A percentile compares a stretch with the other conserved stretches of the same genome.
Evolutionary conservation across 495 filamentous ascomycete species (phyloP).

Genomic region (Penicillium angulare): DNA sequence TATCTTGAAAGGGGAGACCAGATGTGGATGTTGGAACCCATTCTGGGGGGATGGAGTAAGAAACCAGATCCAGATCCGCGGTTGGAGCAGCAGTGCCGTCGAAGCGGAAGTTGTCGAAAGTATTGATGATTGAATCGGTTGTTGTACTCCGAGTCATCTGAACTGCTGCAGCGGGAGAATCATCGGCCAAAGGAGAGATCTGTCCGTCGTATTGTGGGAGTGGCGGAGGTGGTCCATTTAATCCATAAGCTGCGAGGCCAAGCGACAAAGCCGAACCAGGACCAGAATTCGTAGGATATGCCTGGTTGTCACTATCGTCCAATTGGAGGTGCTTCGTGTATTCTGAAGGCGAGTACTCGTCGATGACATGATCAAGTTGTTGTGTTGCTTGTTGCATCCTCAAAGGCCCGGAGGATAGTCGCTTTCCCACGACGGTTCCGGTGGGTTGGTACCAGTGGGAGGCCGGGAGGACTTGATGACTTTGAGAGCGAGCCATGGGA

Average conservation of each 20-base stretch:
- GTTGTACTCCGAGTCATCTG: constrained; percentile 49
- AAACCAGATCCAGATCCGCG: constrained; percentile 26
- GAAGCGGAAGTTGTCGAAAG: constrained; percentile 45
- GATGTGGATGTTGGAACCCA: constrained; percentile 37
- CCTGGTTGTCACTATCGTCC: constrained; percentile 12
- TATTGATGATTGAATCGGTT: constrained; percentile 43
- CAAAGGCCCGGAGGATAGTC: constrained; percentile 35
- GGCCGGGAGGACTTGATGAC: constrained; percentile 42
- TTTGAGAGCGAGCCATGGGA: constrained; percentile 46
- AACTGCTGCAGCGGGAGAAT: constrained; percentile 21
- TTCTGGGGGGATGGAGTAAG: constrained; percentile 32
- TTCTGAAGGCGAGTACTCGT: constrained; percentile 45
- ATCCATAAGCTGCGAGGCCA: constrained; percentile 28
- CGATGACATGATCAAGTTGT: constrained; percentile 35
- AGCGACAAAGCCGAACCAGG: constrained; percentile 28
- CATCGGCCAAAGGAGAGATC: constrained; percentile 20
- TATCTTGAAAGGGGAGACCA: constrained; percentile 12
- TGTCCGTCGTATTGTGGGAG: constrained; percentile 10
- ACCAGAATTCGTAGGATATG: neutral
- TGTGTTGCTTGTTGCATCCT: constrained; percentile 22
- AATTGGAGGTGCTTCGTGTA: constrained; percentile 39
- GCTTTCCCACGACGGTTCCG: constrained; percentile 24
- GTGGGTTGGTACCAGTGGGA: constrained; percentile 32
- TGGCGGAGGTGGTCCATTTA: constrained; percentile 19
- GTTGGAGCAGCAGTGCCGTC: constrained; percentile 31